Evolutionary conservation across 768 basidiomycete species (phyloP).

Genomic region (Lactarius tabidus): DNA sequence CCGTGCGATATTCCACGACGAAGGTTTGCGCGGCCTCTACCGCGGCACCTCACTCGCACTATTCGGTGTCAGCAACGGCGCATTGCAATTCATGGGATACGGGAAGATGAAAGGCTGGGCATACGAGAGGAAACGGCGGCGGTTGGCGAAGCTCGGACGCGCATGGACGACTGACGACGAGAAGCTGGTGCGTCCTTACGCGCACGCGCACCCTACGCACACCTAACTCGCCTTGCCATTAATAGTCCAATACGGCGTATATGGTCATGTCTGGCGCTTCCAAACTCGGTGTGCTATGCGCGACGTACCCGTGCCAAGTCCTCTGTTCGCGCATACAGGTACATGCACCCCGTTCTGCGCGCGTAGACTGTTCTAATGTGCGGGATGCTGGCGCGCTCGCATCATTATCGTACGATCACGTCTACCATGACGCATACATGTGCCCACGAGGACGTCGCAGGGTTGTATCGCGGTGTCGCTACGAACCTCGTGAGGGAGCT

Average conservation of each 20-base stretch:
- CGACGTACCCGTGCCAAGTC: background rate
- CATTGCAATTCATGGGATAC: too few species aligned
- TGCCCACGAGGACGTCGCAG: too few species aligned
- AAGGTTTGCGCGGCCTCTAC: background rate
- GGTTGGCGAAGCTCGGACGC: background rate
- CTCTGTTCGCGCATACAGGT: background rate
- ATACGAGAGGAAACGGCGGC: background rate
- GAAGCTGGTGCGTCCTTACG: background rate
- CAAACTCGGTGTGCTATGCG: background rate
- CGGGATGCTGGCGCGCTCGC: background rate
- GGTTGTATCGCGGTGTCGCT: too few species aligned
- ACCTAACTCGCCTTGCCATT: background rate
- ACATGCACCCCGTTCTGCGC: constrained; percentile 16
- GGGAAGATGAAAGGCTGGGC: background rate
- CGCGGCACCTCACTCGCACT: background rate
- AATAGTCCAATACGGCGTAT: background rate
- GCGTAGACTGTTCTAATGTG: too few species aligned
- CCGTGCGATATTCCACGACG: background rate
- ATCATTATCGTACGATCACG: too few species aligned
- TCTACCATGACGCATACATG: background rate
- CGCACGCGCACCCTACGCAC: too few species aligned
- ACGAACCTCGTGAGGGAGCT: too few species aligned
- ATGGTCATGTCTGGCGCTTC: background rate
- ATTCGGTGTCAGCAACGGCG: background rate
- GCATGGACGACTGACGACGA: background rate